Evolutionary conservation across 306 rosid species (phyloP).

Genomic region (Prunus kanzakura): DNA sequence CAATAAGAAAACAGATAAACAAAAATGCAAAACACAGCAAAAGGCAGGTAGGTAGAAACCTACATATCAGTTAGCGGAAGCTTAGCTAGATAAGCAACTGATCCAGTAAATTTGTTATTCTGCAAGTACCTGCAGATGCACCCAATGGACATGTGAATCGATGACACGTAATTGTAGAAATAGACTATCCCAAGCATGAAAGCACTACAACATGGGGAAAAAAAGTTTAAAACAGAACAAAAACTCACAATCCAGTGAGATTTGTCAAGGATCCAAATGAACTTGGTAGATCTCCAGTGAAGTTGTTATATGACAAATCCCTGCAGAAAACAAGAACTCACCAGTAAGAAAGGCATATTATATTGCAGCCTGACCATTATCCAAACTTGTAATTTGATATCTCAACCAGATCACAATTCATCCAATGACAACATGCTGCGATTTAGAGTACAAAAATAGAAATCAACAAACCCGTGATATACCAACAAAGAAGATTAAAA

Average conservation of each 20-base stretch:
- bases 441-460: neutral
- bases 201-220: neutral
- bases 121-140: conserved; percentile 67
- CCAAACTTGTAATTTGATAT: neutral
- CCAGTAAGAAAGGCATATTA: conserved; percentile 9
- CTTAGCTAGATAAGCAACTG: conserved; percentile 73
- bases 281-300: conserved; percentile 90
- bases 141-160: conserved; percentile 12
- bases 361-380: neutral
- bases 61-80: conserved; percentile 85
- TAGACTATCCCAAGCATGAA: conserved; percentile 4
- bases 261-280: conserved; percentile 75
- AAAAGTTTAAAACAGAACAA: neutral
- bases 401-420: no score
- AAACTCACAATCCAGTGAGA: conserved; percentile 61
- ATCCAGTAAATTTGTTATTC: conserved; percentile 76
- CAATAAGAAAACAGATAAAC: conserved; percentile 15
- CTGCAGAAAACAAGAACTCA: conserved; percentile 36
- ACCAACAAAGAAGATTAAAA: neutral
- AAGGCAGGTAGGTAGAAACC: conserved; percentile 17
- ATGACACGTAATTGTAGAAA: neutral
- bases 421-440: neutral
- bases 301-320: conserved; percentile 80
- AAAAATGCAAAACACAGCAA: neutral
- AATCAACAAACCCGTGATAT: neutral